Base-by-base conservation (phyloP, 106 monocot genomes). In the Chionographis japonica region DNA sequence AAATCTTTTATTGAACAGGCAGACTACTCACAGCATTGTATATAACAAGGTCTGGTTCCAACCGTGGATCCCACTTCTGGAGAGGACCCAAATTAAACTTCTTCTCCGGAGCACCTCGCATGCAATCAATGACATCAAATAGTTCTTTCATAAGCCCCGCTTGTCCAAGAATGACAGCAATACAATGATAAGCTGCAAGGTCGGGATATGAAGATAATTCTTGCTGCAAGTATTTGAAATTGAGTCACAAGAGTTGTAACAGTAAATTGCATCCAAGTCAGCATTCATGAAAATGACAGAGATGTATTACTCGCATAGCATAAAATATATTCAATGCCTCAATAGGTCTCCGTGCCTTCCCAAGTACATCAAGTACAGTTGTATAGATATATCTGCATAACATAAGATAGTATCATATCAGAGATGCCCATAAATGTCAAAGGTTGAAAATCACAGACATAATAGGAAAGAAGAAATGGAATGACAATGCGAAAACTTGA, bases 91-190 rank as follows among this genome's bases (percentile, higher is more conserved):
- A 65, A 61, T 90, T 83, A 63, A 85, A 85, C 57, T 98, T 90
- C 68, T 84, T 91, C 56, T 82, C 77, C 14, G 98, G 98, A 46
- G 36, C 11, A 64, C 78, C 57, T 60, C 76, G 73, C 98, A 98
- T 90, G 83, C 87, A 87, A 73, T 98, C 98, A 69, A 93, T 98
- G 5, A 98, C 87, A 85, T 98, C 93, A 71, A 93, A 98, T 72
- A 98, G 79, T 65, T 93, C 98, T 79, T 93, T 93, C 83, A 98
- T 81, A 52, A 85, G 79, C 5, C 93, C 98, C 12, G 93, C 90
- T 90, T 93, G 98, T 42, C 98, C 98, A 66, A 98, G 87, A 63
- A 72, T 85, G 17, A 93, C 93, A 65, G 93, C 82, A 75, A 98
- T 98, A 70, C 98, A 98, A 76, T 86, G 93, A 79, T 98, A 98